Evolutionary conservation across 176 grass and related monocot genomes (phyloP).

Genomic region (Chrysopogon serrulatus): DNA sequence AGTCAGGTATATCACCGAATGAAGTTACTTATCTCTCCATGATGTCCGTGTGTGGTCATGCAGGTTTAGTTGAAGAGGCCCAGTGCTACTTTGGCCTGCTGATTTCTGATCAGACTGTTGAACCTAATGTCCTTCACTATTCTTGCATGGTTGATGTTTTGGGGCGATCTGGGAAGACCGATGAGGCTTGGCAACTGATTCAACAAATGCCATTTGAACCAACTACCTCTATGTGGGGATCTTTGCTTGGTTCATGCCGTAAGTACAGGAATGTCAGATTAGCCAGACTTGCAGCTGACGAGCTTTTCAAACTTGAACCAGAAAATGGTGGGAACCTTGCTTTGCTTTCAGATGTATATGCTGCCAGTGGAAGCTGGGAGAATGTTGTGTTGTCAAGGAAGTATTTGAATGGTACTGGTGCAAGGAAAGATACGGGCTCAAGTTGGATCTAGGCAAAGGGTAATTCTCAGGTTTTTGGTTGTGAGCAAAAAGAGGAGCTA

Average conservation of each 20-base stretch:
- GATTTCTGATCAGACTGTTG: constrained; percentile 35
- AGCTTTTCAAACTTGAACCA: constrained; percentile 72
- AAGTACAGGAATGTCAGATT: constrained; percentile 36
- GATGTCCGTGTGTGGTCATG: constrained; percentile 47
- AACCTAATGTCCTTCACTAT: constrained; percentile 71
- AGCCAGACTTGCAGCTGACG: constrained; percentile 49
- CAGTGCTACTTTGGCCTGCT: constrained; percentile 43
- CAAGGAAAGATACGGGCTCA: constrained; percentile 54
- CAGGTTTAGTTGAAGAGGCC: constrained; percentile 58
- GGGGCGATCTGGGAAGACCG: constrained; percentile 43
- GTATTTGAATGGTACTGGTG: constrained; percentile 47
- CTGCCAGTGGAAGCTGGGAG: constrained; percentile 49
- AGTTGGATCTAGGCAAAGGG: constrained; percentile 61
- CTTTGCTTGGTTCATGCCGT: constrained; percentile 62
- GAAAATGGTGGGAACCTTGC: constrained; percentile 60
- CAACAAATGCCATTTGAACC: constrained; percentile 43
- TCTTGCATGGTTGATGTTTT: constrained; percentile 75
- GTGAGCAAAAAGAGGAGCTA: constrained; percentile 42
- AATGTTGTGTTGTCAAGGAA: constrained; percentile 48
- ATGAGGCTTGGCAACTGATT: constrained; percentile 58
- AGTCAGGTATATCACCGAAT: constrained; percentile 37
- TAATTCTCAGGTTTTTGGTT: constrained; percentile 34
- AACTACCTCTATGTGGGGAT: constrained; percentile 51
- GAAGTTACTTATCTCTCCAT: constrained; percentile 60
- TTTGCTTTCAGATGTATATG: constrained; percentile 73